Evolutionary conservation across 208 protist species (phyloP).

Genomic region (Borovskyia barvae): DNA sequence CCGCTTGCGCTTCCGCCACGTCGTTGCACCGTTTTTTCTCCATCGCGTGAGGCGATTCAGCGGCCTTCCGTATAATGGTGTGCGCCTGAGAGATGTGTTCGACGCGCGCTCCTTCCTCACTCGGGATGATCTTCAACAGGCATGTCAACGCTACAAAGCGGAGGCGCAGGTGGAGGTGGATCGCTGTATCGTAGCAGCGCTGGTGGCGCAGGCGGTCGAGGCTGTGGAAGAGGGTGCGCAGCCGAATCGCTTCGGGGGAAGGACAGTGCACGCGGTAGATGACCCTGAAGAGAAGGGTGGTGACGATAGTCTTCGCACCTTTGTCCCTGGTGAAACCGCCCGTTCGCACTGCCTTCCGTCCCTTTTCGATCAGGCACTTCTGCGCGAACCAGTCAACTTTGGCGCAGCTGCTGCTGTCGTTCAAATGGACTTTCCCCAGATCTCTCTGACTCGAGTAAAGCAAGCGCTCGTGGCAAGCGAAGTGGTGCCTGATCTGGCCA

Average conservation of each 20-base stretch:
- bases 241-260: too few species aligned
- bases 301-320: too few species aligned
- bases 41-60: slow-evolving; percentile 71
- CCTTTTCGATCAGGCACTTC: slow-evolving; percentile 44
- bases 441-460: slow-evolving; percentile 47
- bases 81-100: slow-evolving; percentile 39
- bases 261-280: background rate
- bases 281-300: too few species aligned
- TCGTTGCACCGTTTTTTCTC: slow-evolving; percentile 52
- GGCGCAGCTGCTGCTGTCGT: slow-evolving; percentile 34
- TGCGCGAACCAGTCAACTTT: slow-evolving; percentile 62
- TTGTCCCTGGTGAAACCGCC: too few species aligned
- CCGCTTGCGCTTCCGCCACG: slow-evolving; percentile 49
- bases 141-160: slow-evolving; percentile 34
- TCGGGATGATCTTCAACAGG: slow-evolving; percentile 32
- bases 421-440: slow-evolving; percentile 54
- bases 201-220: slow-evolving; percentile 52
- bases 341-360: too few species aligned
- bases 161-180: slow-evolving; percentile 50
- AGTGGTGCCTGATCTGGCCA: slow-evolving; percentile 37
- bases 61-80: slow-evolving; percentile 54
- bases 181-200: slow-evolving; percentile 59
- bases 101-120: slow-evolving; percentile 34
- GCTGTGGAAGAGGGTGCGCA: slow-evolving; percentile 30
- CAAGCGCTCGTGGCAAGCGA: slow-evolving; percentile 52